A percentile compares a stretch with the other conserved stretches of the same genome.
Conservation (phyloP, 1,284 basidiomycete species). For the Tremellales sp. region DNA sequence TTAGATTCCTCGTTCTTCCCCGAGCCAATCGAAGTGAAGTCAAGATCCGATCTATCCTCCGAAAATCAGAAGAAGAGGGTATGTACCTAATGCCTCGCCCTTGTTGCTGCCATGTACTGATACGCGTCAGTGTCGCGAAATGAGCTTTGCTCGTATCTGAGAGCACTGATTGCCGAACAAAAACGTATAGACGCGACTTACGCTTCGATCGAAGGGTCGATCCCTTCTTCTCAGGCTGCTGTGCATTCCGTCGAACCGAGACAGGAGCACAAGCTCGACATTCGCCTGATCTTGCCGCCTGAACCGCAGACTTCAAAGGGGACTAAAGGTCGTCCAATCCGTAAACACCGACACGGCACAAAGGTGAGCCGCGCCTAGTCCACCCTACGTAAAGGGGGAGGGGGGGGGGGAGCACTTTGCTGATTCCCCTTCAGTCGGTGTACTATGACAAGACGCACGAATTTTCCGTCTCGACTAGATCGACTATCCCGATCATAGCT, state of each 20-base stretch:
- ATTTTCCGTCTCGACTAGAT: slow-evolving; percentile 32
- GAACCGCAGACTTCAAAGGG: slow-evolving; percentile 34
- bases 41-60: slow-evolving; percentile 41
- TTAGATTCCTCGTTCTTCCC: slow-evolving; percentile 44
- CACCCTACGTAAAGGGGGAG: neutral
- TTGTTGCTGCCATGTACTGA: neutral
- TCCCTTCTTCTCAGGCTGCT: slow-evolving; percentile 25
- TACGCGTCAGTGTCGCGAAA: slow-evolving; percentile 36
- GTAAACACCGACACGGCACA: slow-evolving; percentile 40
- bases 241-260: slow-evolving; percentile 16
- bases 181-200: slow-evolving; percentile 43
- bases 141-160: slow-evolving; percentile 40
- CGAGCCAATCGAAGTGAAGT: slow-evolving; percentile 38
- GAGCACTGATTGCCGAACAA: slow-evolving; percentile 42
- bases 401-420: neutral
- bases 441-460: slow-evolving; percentile 44
- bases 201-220: slow-evolving; percentile 30
- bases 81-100: slow-evolving; percentile 5
- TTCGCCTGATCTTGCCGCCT: slow-evolving; percentile 42
- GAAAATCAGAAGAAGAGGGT: slow-evolving; percentile 44
- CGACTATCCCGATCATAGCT: slow-evolving; percentile 38
- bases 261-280: slow-evolving; percentile 28
- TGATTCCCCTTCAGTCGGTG: slow-evolving; percentile 21
- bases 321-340: slow-evolving; percentile 30
- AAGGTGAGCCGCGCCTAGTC: slow-evolving; percentile 29